Evolutionary conservation across 148 eudicot species (phyloP), one percentile per base, ranked within the genome.

Genomic region (Spergularia bocconei): DNA sequence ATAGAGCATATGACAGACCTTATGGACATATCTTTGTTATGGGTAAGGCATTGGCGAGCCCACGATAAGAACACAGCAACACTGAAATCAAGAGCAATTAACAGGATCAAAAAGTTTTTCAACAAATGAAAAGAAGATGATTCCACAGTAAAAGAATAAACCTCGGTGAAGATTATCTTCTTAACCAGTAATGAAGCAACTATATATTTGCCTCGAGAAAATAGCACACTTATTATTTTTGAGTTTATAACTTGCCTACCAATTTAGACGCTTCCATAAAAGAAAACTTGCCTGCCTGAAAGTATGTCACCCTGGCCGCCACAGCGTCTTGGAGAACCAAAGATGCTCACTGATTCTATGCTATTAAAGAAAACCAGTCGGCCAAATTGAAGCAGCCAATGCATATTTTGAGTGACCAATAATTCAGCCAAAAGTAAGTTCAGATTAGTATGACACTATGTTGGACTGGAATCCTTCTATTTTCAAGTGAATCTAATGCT

Each of bases 291-390:
- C 99, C 97, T 89, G 73, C 99, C 99, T 70, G 99, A 90, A 59
- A 95, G 97, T 85, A 95, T 91, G 75, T 95, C 99, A 53, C 99
- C 99, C 82, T 95, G 99, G 58, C 99, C 99, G 59, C 99, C 99
- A 82, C 99, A 95, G 62, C 99, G 99, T 73, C 99, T 87, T 51
- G 97, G 99, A 79, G 99, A 90, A 76, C 99, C 99, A 72, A 87
- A 92, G 44, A 73, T 75, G 81, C 91, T 90, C 83, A 29, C 36
- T 0, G 36, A 29, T 29, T 29, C 36, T 29, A 29, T 29, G 36
- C 36, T 29, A 29, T 29, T 29, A 29, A 29, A 29, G 36, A 29
- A 0, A 29, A 29, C 36, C 36, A 29, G 2, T 29, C 36, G 36
- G 36, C 2, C 36, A 29, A 29, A 29, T 29, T 29, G 36, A 29